Evolutionary conservation across 2,329 filamentous ascomycete species (phyloP).

Genomic region (Verticillium zaregamsianum): DNA sequence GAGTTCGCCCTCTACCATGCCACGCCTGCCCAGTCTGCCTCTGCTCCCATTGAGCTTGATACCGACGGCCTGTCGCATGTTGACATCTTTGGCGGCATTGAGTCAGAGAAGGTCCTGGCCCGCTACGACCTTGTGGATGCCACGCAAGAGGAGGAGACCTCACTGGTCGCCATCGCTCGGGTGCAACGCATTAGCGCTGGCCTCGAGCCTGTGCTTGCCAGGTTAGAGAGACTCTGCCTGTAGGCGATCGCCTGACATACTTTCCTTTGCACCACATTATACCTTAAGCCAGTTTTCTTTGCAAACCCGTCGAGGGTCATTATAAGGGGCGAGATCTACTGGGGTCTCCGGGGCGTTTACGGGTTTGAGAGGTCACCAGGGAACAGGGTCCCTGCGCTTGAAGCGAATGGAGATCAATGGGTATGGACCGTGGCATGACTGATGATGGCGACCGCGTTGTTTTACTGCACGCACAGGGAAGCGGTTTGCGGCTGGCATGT

Average conservation of each 20-base stretch:
- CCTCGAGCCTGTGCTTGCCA: conserved; percentile 28
- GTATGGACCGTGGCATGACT: background rate
- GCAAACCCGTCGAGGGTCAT: background rate
- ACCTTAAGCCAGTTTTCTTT: background rate
- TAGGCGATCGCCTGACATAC: background rate
- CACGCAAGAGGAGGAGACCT: conserved; percentile 41
- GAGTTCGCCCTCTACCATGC: conserved; percentile 58
- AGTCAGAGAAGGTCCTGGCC: conserved; percentile 59
- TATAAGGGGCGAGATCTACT: background rate
- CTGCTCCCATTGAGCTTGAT: conserved; percentile 34
- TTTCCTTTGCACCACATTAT: background rate
- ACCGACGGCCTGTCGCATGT: conserved; percentile 34
- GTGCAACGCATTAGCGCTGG: conserved; percentile 44
- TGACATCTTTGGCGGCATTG: conserved; percentile 49
- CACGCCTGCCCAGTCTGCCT: conserved; percentile 18
- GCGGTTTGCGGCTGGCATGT: background rate
- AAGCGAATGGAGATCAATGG: background rate
- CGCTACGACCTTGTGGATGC: conserved; percentile 62
- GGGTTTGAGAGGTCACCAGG: background rate
- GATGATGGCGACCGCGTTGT: background rate
- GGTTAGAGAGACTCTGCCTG: conserved; percentile 28
- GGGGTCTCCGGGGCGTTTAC: background rate
- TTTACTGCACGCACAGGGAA: background rate
- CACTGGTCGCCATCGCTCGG: conserved; percentile 41
- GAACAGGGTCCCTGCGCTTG: background rate